Conservation (phyloP, 2,329 filamentous ascomycete species). For the Fusarium sp. region DNA sequence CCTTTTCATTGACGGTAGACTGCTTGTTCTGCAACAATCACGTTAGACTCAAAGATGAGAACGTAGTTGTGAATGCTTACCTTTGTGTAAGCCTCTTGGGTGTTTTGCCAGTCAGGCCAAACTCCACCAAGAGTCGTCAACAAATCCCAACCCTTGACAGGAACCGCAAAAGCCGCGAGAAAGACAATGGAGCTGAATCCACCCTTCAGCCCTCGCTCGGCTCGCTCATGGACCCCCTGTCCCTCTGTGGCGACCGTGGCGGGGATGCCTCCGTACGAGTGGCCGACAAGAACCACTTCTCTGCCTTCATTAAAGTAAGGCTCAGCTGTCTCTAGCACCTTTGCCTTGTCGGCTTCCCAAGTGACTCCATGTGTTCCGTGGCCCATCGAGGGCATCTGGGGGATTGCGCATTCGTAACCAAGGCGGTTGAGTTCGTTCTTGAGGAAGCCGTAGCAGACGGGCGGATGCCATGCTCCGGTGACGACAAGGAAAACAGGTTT, state of each 20-base stretch:
- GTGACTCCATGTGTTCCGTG: slow-evolving; percentile 5
- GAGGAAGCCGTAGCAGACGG: slow-evolving; percentile 15
- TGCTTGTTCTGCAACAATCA: slow-evolving; percentile 1
- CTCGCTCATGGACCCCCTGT: slow-evolving; percentile 3
- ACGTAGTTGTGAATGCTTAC: not conserved
- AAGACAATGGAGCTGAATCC: slow-evolving; percentile 16
- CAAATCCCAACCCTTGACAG: slow-evolving; percentile 23
- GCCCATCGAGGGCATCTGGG: slow-evolving; percentile 2
- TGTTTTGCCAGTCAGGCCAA: slow-evolving; percentile 9
- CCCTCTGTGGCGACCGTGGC: slow-evolving; percentile 6
- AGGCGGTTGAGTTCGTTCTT: not conserved
- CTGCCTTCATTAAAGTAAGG: not conserved
- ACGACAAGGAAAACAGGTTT: slow-evolving; percentile 16
- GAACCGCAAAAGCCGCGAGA: slow-evolving; percentile 19
- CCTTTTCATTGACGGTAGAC: not conserved
- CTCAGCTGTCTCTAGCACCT: slow-evolving; percentile 2
- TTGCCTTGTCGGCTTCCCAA: slow-evolving; percentile 16
- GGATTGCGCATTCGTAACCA: slow-evolving; percentile 3
- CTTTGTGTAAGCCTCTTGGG: slow-evolving; percentile 11
- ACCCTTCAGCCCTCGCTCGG: not conserved
- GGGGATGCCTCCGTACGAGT: slow-evolving; percentile 26
- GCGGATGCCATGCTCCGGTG: slow-evolving; percentile 26
- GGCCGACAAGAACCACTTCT: slow-evolving; percentile 13
- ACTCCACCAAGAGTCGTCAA: slow-evolving; percentile 13
- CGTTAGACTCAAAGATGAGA: not conserved